Base-by-base conservation (phyloP, 2,329 filamentous ascomycete species). In the Chaetomium olivaceum region DNA sequence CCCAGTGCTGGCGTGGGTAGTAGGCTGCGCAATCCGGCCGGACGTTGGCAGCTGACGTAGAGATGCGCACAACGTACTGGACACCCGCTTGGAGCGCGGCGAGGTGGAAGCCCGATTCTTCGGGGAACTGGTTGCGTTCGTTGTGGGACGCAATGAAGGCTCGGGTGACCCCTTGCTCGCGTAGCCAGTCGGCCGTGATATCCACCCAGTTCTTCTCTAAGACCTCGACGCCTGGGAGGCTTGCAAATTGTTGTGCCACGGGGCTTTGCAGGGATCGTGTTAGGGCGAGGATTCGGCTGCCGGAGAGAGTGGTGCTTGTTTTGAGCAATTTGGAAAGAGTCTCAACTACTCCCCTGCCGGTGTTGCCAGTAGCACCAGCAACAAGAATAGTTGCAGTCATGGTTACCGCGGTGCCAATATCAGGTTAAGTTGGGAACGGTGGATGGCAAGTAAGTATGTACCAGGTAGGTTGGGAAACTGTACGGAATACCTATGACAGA, bases 31-130 rank as follows among this genome's bases (percentile, higher is more conserved):
- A 62, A 50, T 66, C 64, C 9, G 64, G 64, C 2, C 56, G 59
- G 19, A 66, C 64, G 29, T 59, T 62, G 11, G 59, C 33, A 1
- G 59, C 60, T 1, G 50, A 31, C 8, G 60, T 66, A 1, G 64
- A 66, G 60, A 66, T 66, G 55, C 64, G 64, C 25, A 66, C 64
- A 4, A 66, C 55, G 56, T 66, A 66, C 58, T 62, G 11, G 19
- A 66, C 64, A 48, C 64, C 64, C 1, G 64, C 64, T 1, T 55
- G 12, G 48, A 66, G 64, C 9, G 50, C 48, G 1, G 64, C 60
- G 4, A 66, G 25, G 55, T 62, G 64, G 50, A 66, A 66, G 8
- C 23, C 11, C 7, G 64, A 59, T 27, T 66, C 64, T 23, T 59
- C 64, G 36, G 64, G 31, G 56, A 66, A 66, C 25, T 62, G 59